Evolutionary conservation across 306 rosid genomes (phyloP).

Genomic region (Calophaca sinica): DNA sequence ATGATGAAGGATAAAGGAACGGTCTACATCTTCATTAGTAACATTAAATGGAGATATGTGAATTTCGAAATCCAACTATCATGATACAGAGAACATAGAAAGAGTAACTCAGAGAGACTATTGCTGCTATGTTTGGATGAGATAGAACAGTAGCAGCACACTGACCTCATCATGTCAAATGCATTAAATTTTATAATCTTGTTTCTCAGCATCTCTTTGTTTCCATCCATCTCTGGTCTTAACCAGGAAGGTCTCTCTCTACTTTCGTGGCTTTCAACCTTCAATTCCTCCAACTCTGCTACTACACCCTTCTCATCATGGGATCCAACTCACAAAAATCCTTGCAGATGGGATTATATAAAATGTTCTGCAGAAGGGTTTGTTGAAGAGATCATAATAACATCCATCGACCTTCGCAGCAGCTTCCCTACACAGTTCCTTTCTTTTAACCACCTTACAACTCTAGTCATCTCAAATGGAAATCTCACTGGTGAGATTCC

Average conservation of each 20-base stretch:
- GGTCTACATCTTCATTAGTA: conserved; percentile 51
- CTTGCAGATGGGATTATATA: conserved; percentile 89
- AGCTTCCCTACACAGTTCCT: conserved; percentile 73
- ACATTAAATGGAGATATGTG: conserved; percentile 44
- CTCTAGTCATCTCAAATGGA: conserved; percentile 74
- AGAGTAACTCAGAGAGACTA: conserved; percentile 52
- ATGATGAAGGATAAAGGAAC: conserved; percentile 42
- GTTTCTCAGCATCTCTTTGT: conserved; percentile 65
- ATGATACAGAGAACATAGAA: conserved; percentile 50
- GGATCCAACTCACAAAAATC: conserved; percentile 68
- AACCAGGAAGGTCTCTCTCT: conserved; percentile 90
- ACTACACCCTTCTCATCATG: conserved; percentile 79
- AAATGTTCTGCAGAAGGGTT: conserved; percentile 67
- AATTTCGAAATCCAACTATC: conserved; percentile 45
- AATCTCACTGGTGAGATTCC: conserved; percentile 88
- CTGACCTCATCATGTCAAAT: conserved; percentile 66
- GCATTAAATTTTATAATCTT: conserved; percentile 64
- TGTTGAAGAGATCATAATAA: conserved; percentile 70
- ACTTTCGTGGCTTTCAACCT: conserved; percentile 89
- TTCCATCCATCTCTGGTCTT: conserved; percentile 65
- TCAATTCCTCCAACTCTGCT: conserved; percentile 73
- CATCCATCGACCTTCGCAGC: conserved; percentile 66
- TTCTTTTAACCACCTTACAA: conserved; percentile 64
- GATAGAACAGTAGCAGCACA: conserved; percentile 59
- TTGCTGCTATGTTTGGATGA: conserved; percentile 59